A percentile compares a stretch with the other conserved stretches of the same genome.
These are phyloP conservation scores for Dipteronia sinensis DNA, from an alignment of 345 rosid genomes.

Conservation along the genomic window DNA sequence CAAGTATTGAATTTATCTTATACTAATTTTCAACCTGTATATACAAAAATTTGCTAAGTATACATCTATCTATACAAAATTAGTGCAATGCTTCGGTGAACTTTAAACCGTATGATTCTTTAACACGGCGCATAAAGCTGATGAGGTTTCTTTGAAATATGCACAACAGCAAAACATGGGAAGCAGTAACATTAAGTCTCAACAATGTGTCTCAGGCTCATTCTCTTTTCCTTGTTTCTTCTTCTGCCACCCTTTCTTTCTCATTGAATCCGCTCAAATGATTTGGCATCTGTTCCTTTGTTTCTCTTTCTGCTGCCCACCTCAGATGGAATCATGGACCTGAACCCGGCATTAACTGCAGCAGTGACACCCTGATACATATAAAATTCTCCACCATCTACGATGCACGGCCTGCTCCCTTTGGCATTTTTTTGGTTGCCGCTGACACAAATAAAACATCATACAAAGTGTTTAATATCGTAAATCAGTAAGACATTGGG, in stretches of 20 bases:
- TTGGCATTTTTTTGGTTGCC: slow-evolving; percentile 82
- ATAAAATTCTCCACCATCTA: background rate
- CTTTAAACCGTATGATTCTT: no score
- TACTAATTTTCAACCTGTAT: no score
- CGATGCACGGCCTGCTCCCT: slow-evolving; percentile 48
- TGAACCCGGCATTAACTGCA: background rate
- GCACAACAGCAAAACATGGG: no score
- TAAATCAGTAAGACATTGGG: background rate
- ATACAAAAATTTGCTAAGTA: no score
- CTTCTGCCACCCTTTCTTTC: background rate
- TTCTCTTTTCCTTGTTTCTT: background rate
- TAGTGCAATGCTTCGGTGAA: no score
- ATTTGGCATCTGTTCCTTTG: background rate
- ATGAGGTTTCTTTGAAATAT: no score
- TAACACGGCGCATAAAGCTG: no score
- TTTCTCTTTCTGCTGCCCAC: background rate
- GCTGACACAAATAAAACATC: slow-evolving; percentile 43
- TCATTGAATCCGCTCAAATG: background rate
- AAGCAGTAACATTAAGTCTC: background rate
- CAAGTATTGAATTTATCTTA: no score
- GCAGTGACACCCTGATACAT: background rate
- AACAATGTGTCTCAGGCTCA: background rate
- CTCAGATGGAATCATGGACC: background rate
- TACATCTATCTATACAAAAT: no score
- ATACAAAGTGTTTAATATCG: background rate